Conservation (phyloP, 2,329 filamentous ascomycete genomes). For the Knufia petricola region DNA sequence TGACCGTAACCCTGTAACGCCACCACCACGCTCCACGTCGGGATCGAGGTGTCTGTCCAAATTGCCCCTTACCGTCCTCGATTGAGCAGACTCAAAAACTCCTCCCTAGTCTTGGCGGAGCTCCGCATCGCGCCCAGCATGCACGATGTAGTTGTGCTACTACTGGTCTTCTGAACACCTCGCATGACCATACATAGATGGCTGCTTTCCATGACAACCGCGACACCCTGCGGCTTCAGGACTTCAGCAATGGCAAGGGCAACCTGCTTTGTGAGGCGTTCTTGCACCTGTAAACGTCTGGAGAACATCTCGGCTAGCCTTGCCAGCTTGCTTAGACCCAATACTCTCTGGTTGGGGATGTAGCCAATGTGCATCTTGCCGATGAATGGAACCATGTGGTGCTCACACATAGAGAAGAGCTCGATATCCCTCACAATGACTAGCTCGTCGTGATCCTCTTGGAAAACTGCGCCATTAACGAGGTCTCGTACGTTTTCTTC, state of each 20-base stretch:
- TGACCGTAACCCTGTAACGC: too few species aligned
- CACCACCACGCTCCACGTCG: too few species aligned
- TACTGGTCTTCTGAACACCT: conserved; percentile 84
- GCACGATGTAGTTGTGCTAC: conserved; percentile 87
- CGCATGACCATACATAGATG: conserved; percentile 99
- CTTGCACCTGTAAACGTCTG: conserved; percentile 86
- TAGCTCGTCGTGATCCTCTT: conserved; percentile 93
- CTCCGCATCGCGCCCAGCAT: conserved; percentile 94
- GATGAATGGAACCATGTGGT: conserved; percentile 91
- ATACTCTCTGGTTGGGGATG: conserved; percentile 81
- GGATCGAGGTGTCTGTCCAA: too few species aligned
- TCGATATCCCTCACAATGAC: conserved; percentile 98
- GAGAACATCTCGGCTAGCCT: conserved; percentile 96
- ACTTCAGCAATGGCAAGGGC: conserved; percentile 89
- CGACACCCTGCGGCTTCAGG: conserved; percentile 85
- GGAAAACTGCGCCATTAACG: conserved; percentile 88
- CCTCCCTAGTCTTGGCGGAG: conserved; percentile 86
- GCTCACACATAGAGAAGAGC: conserved; percentile 88
- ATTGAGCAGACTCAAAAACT: conserved; percentile 79
- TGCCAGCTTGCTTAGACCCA: conserved; percentile 90
- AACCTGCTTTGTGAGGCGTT: conserved; percentile 91
- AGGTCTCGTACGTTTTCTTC: conserved; percentile 88
- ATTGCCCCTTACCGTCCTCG: conserved; percentile 20
- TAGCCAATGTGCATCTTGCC: conserved; percentile 99
- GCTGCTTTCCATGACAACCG: conserved; percentile 92